phyloP scores from a whole-genome alignment of 1,284 basidiomycete genomes.

The Puccinia novopanici region DNA sequence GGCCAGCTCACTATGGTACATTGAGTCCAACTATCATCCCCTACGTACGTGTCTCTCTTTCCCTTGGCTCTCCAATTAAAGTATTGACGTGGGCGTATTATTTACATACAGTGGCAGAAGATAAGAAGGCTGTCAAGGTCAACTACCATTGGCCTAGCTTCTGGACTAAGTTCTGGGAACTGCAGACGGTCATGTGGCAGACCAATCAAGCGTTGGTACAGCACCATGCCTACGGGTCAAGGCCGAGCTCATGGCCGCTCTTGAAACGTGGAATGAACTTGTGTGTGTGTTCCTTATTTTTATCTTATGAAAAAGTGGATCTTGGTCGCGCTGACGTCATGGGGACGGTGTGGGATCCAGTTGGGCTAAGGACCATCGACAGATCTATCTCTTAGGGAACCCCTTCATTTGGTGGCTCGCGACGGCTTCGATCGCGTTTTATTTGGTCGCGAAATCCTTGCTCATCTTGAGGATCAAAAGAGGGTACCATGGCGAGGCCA shows the following conservation, averaged over 20 bases:
- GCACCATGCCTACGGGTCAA: constrained; percentile 88
- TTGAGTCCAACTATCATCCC: constrained; percentile 82
- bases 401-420: constrained; percentile 88
- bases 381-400: constrained; percentile 94
- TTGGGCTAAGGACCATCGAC: constrained; percentile 94
- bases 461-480: constrained; percentile 85
- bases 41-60: constrained; percentile 64
- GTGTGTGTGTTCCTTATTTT: constrained; percentile 46
- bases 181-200: constrained; percentile 96
- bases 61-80: no score
- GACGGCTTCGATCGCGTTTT: constrained; percentile 70
- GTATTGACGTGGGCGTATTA: no score
- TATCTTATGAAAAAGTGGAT: not conserved
- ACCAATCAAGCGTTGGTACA: constrained; percentile 95
- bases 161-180: constrained; percentile 83
- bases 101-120: constrained; percentile 65
- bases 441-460: constrained; percentile 71
- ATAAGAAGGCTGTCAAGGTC: constrained; percentile 70
- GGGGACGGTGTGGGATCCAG: no score
- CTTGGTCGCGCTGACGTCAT: no score
- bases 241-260: constrained; percentile 84
- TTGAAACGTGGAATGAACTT: constrained; percentile 79
- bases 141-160: constrained; percentile 79
- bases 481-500: constrained; percentile 81
- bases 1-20: constrained; percentile 88